These are phyloP conservation scores for Ettlia oleoabundans DNA, from an alignment of 139 green algal species.

Conservation along the genomic window DNA sequence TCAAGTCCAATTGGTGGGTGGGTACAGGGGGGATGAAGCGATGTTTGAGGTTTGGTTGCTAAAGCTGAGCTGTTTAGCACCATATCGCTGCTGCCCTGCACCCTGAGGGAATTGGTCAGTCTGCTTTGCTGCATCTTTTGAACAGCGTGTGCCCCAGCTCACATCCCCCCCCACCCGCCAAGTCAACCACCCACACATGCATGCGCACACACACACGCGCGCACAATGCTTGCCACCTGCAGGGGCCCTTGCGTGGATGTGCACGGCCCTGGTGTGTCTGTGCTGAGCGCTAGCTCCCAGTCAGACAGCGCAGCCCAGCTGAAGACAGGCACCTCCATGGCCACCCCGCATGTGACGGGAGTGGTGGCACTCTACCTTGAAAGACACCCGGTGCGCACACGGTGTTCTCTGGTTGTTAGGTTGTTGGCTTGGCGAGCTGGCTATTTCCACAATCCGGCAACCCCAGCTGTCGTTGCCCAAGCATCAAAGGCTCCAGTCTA, in stretches of 20 bases:
- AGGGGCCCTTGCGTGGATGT: conserved; percentile 72
- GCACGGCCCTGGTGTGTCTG: conserved; percentile 60
- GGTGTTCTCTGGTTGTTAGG: too few relatives aligned
- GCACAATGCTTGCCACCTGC: conserved; percentile 53
- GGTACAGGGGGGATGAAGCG: neutral
- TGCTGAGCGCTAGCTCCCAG: conserved; percentile 21
- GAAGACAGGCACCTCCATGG: conserved; percentile 62
- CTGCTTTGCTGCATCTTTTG: too few relatives aligned
- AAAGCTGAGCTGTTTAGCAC: too few relatives aligned
- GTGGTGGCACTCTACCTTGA: conserved; percentile 66
- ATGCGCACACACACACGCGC: neutral
- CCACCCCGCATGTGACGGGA: conserved; percentile 67
- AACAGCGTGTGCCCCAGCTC: too few relatives aligned
- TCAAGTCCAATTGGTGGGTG: conserved; percentile 32
- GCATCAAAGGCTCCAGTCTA: neutral
- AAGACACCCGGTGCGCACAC: conserved; percentile 32
- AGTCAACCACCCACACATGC: neutral
- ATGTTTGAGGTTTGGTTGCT: neutral
- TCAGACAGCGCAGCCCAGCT: neutral
- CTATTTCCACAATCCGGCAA: too few relatives aligned
- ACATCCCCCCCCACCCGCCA: too few relatives aligned
- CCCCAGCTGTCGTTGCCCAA: too few relatives aligned
- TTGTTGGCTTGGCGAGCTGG: too few relatives aligned
- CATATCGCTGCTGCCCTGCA: too few relatives aligned
- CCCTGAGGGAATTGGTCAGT: too few relatives aligned